These are phyloP conservation scores for Miscanthus sacchariflorus DNA, from an alignment of 202 grass and related monocot species.

Conservation along the genomic window DNA sequence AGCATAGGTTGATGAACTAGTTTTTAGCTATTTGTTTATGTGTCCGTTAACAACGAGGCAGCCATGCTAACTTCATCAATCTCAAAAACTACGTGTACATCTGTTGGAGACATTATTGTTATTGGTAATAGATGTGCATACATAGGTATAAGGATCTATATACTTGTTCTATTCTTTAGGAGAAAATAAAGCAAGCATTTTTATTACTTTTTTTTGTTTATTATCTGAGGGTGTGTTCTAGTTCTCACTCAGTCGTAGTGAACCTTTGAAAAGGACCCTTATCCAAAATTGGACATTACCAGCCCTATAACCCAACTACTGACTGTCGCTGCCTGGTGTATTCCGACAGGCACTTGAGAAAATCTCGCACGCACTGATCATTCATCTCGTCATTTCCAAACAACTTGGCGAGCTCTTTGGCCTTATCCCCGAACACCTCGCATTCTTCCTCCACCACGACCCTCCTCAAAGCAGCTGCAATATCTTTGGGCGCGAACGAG, in stretches of 20 bases:
- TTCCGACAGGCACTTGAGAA: conserved; percentile 52
- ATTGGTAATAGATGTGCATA: too few species aligned
- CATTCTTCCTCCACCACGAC: conserved; percentile 64
- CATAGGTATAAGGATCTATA: too few species aligned
- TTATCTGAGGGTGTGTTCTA: too few species aligned
- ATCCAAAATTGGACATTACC: not conserved
- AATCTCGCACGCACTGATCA: conserved; percentile 51
- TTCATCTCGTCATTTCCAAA: conserved; percentile 68
- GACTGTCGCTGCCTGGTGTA: conserved; percentile 15
- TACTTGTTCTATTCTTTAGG: too few species aligned
- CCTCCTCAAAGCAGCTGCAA: conserved; percentile 58
- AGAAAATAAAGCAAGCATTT: too few species aligned
- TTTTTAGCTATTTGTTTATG: too few species aligned
- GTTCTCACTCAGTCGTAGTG: not conserved
- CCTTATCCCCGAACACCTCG: conserved; percentile 43
- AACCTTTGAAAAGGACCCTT: not conserved
- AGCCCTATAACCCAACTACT: not conserved
- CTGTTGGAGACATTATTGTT: too few species aligned
- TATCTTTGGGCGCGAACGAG: conserved; percentile 50
- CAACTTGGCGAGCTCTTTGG: conserved; percentile 46
- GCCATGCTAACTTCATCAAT: too few species aligned
- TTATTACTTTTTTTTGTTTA: not conserved
- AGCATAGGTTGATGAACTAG: too few species aligned
- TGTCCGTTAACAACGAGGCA: too few species aligned
- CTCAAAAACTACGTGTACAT: too few species aligned